Evolutionary conservation across 495 filamentous ascomycete genomes (phyloP), one percentile per base, ranked within the genome.

Genomic region (Xylaria nigripes): DNA sequence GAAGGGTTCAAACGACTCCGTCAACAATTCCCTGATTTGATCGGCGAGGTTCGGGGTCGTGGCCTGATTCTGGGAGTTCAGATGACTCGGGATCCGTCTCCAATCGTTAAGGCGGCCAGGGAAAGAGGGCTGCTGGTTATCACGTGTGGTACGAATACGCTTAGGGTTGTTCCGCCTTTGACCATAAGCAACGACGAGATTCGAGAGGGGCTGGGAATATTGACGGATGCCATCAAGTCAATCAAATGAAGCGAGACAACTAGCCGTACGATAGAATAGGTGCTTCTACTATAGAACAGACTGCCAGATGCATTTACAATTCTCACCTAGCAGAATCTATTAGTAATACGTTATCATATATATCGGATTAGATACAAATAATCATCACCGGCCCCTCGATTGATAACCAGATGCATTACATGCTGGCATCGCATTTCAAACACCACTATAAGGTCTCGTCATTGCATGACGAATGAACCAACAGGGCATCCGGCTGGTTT

Each of bases 71-170:
- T 96, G 25, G 93, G 92, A 12, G 55, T 95, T 30, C 93, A 97
- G 71, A 69, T 98, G 45, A 81, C 72, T 6, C 70, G 78, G 48
- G 84, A 89, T 63, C 87, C 86, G 32, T 72, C 77, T 4, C 68
- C 79, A 9, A 77, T 98, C 41, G 77, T 98, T 30, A 87, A 81
- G 49, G 90, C 89, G 2, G 90, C 90, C 23, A 73, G 94, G 53
- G 90, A 98, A 75, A 74, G 90, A 45, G 94, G 93, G 0, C 61
- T 98, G 71, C 61, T 98, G 65, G 75, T 97, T 16, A 96, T 98
- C 61, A 96, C 89, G 0, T 90, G 88, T 29, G 93, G 93, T 3
- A 87, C 82, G 3, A 92, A 96, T 62, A 92, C 89, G 44, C 69
- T 96, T 42, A 76, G 90, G 27, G 93, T 96, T 61, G 87, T 96